Conservation (phyloP, 352 stramenopile genomes). For the Globisporangium radiosum region DNA sequence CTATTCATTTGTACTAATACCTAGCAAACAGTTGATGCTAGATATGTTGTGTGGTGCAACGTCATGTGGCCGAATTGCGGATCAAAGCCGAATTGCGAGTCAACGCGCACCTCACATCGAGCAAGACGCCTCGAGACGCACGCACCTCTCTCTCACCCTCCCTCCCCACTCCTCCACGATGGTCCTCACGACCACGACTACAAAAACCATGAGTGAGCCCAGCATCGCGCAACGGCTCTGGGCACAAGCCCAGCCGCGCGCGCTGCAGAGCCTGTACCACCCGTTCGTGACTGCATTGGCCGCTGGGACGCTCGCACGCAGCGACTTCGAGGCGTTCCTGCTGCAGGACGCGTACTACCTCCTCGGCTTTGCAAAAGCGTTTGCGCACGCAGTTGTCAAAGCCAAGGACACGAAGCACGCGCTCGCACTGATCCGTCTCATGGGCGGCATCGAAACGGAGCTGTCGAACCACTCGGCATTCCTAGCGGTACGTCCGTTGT, state of each 20-base stretch:
- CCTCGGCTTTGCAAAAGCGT: conserved; percentile 42
- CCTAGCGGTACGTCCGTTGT: conserved; percentile 20
- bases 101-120: too few species aligned
- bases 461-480: conserved; percentile 37
- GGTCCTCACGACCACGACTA: conserved; percentile 1
- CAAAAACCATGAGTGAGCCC: neutral
- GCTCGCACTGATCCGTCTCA: conserved; percentile 32
- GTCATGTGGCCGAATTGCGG: too few species aligned
- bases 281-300: conserved; percentile 39
- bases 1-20: too few species aligned
- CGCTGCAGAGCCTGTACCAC: conserved; percentile 41
- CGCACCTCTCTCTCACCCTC: too few species aligned
- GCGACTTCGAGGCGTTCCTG: conserved; percentile 39
- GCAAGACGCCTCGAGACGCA: too few species aligned
- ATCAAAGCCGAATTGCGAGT: too few species aligned
- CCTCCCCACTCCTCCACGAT: too few species aligned
- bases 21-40: too few species aligned
- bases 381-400: conserved; percentile 42
- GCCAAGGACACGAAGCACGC: conserved; percentile 20
- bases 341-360: conserved; percentile 56
- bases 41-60: too few species aligned
- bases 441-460: conserved; percentile 40
- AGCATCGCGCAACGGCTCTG: conserved; percentile 24
- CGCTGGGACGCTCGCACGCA: conserved; percentile 20
- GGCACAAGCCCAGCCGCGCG: conserved; percentile 20